These are phyloP conservation scores for Taiozyma sp. DNA, from an alignment of 1,139 yeast genomes.

Conservation along the genomic window DNA sequence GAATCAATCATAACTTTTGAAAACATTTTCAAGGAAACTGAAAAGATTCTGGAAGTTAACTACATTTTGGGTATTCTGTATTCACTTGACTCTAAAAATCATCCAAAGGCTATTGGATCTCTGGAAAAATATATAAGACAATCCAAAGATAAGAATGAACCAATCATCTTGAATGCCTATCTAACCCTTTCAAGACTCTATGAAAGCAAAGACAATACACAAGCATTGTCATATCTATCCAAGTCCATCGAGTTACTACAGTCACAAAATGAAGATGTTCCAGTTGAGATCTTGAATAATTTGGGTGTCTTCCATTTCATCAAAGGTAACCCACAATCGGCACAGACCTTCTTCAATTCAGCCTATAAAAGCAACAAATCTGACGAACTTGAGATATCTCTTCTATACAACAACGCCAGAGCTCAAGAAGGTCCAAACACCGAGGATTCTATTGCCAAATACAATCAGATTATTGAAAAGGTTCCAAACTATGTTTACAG, in stretches of 20 bases:
- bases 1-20: constrained; percentile 89
- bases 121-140: constrained; percentile 71
- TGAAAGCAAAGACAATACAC: constrained; percentile 57
- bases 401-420: constrained; percentile 62
- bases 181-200: constrained; percentile 62
- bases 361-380: constrained; percentile 39
- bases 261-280: constrained; percentile 41
- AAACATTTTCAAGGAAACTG: constrained; percentile 58
- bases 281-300: constrained; percentile 73
- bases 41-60: constrained; percentile 70
- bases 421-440: constrained; percentile 42
- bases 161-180: constrained; percentile 65
- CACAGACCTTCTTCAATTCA: constrained; percentile 43
- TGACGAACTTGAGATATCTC: constrained; percentile 38
- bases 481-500: constrained; percentile 79
- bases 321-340: constrained; percentile 52
- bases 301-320: constrained; percentile 81
- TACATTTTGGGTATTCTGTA: constrained; percentile 75
- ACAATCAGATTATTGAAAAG: constrained; percentile 48
- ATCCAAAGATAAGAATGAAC: constrained; percentile 55
- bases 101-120: constrained; percentile 53
- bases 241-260: constrained; percentile 53
- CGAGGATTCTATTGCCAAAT: constrained; percentile 34
- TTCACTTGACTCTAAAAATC: constrained; percentile 30
- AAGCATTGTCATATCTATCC: constrained; percentile 51